A percentile compares a stretch with the other conserved stretches of the same genome.
Conservation (phyloP, 352 stramenopile species). For the Hyaloperonospora arabidopsidis region DNA sequence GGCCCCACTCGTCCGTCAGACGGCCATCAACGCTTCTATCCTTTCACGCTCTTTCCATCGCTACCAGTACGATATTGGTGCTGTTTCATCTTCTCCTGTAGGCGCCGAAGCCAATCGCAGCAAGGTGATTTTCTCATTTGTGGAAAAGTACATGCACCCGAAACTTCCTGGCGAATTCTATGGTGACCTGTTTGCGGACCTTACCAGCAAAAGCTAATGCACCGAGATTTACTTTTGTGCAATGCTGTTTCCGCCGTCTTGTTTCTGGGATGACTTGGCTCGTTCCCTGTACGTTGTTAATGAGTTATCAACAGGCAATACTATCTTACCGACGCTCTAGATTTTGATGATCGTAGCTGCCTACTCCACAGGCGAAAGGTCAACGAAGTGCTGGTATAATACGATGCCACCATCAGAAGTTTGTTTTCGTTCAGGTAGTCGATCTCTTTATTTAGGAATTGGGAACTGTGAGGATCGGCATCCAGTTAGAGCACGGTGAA, state of each 20-base stretch:
- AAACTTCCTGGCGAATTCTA: conserved; percentile 85
- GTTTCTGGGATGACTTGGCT: not conserved
- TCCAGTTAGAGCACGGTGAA: no score
- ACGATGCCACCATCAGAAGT: conserved; percentile 2
- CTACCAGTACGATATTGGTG: conserved; percentile 69
- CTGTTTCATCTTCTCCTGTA: conserved; percentile 49
- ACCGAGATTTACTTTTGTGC: conserved; percentile 3
- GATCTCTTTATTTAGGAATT: conserved; percentile 10
- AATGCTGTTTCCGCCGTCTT: conserved; percentile 7
- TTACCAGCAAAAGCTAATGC: conserved; percentile 25
- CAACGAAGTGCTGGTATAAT: conserved; percentile 8
- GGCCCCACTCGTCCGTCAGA: conserved; percentile 71
- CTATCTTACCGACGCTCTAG: no score
- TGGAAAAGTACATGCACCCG: conserved; percentile 75
- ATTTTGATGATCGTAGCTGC: conserved; percentile 1
- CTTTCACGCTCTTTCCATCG: conserved; percentile 63
- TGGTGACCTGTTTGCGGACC: conserved; percentile 62
- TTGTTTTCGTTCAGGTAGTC: conserved; percentile 20
- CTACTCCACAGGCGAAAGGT: not conserved
- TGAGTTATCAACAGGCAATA: not conserved
- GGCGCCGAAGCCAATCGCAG: conserved; percentile 65
- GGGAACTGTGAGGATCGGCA: not conserved
- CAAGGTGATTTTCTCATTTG: conserved; percentile 59
- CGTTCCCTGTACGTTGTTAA: conserved; percentile 3
- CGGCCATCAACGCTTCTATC: conserved; percentile 70